These are phyloP conservation scores for Debaryomyces udenii DNA, from an alignment of 1,139 yeast genomes.

Conservation along the genomic window DNA sequence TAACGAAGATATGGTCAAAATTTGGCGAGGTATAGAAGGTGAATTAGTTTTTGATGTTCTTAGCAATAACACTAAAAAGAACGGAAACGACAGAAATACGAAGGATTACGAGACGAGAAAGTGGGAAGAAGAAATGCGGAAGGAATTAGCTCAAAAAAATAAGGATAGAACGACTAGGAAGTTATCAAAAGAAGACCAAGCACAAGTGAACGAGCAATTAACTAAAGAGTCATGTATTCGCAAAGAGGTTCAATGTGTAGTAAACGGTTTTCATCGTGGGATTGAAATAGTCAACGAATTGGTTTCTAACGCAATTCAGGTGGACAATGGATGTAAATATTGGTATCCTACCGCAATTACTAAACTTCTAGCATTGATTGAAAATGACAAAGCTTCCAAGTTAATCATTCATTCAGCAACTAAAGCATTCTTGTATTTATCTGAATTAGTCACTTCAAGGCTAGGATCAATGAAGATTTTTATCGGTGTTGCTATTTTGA, in stretches of 20 bases:
- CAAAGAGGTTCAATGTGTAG: slow-evolving; percentile 39
- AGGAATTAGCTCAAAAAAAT: slow-evolving; percentile 66
- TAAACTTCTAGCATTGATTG: slow-evolving; percentile 44
- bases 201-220: slow-evolving; percentile 60
- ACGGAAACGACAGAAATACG: slow-evolving; percentile 57
- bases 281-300: slow-evolving; percentile 57
- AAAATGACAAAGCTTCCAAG: slow-evolving; percentile 34
- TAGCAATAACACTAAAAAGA: slow-evolving; percentile 39
- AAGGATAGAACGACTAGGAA: slow-evolving; percentile 45
- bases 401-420: slow-evolving; percentile 44
- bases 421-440: slow-evolving; percentile 45
- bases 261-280: slow-evolving; percentile 48
- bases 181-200: slow-evolving; percentile 76
- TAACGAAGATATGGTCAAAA: slow-evolving; percentile 41
- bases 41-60: slow-evolving; percentile 70
- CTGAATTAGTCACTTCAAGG: slow-evolving; percentile 47
- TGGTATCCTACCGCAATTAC: slow-evolving; percentile 76
- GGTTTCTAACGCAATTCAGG: slow-evolving; percentile 48
- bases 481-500: slow-evolving; percentile 69
- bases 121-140: slow-evolving; percentile 87
- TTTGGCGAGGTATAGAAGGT: slow-evolving; percentile 73
- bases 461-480: slow-evolving; percentile 54
- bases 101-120: slow-evolving; percentile 83
- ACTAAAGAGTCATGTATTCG: slow-evolving; percentile 63
- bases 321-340: slow-evolving; percentile 65